Percentiles rank a stretch among this genome's conserved stretches.
These are phyloP conservation scores for Boechera stricta DNA, from an alignment of 345 rosid species.

Conservation along the genomic window DNA sequence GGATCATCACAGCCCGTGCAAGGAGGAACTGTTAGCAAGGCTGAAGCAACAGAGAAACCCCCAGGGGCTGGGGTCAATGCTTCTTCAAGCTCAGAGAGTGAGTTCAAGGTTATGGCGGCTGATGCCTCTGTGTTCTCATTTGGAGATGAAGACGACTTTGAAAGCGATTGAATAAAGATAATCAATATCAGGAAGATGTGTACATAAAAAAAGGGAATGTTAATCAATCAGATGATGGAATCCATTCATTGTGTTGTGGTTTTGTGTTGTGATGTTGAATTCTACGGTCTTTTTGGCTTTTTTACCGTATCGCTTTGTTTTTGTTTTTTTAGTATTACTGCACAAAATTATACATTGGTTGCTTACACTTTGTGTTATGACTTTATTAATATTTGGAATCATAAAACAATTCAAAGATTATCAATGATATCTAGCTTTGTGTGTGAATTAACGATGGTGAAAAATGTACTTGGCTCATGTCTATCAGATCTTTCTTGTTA, in stretches of 20 bases:
- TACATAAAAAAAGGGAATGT: conserved; percentile 33
- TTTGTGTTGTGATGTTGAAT: conserved; percentile 36
- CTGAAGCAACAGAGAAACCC: conserved; percentile 39
- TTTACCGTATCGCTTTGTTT: neutral
- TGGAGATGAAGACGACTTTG: conserved; percentile 79
- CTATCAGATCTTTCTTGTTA: neutral
- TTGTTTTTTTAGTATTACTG: neutral
- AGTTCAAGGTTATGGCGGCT: conserved; percentile 83
- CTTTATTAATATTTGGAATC: conserved; percentile 11
- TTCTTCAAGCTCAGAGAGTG: conserved; percentile 50
- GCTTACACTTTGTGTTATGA: conserved; percentile 14
- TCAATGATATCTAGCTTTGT: neutral
- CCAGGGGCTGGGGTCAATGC: conserved; percentile 38
- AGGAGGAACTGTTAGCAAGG: conserved; percentile 38
- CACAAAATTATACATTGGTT: conserved; percentile 35
- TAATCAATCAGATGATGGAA: conserved; percentile 30
- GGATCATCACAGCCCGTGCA: conserved; percentile 43
- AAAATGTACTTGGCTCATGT: neutral
- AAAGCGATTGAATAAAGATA: conserved; percentile 60
- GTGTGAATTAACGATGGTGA: neutral
- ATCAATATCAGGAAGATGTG: conserved; percentile 18
- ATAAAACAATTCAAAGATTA: conserved; percentile 16
- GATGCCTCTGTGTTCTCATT: conserved; percentile 86
- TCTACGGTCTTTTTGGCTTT: neutral
- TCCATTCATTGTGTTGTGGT: conserved; percentile 40